Conservation (phyloP, 768 basidiomycete species). For the Boletus barrowsii region DNA sequence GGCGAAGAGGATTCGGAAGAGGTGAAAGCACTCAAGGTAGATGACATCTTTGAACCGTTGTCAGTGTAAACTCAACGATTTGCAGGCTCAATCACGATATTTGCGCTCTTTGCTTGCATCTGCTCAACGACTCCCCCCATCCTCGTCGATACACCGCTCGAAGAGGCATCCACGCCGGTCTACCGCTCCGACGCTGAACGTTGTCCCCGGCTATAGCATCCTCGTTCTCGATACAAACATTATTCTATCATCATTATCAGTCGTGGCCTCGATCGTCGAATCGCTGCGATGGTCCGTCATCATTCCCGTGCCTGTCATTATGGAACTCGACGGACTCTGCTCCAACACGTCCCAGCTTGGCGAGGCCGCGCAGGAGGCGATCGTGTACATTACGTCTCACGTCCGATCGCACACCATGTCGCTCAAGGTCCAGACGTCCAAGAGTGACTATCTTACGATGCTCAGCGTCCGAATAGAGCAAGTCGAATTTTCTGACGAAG, state of each 20-base stretch:
- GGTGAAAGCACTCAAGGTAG: conserved; percentile 78
- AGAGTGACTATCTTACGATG: conserved; percentile 88
- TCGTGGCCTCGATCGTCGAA: conserved; percentile 75
- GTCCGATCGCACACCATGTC: conserved; percentile 70
- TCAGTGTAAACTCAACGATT: conserved; percentile 5
- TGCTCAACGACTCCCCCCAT: conserved; percentile 32
- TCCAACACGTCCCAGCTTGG: conserved; percentile 64
- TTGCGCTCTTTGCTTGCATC: conserved; percentile 63
- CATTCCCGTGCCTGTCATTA: conserved; percentile 91
- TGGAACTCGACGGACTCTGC: conserved; percentile 93
- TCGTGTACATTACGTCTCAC: conserved; percentile 72
- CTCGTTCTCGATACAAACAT: conserved; percentile 96
- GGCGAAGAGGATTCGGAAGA: conserved; percentile 70
- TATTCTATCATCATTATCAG: conserved; percentile 74
- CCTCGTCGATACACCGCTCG: conserved; percentile 27
- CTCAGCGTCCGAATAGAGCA: conserved; percentile 85
- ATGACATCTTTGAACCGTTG: conserved; percentile 5
- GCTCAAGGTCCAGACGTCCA: conserved; percentile 93
- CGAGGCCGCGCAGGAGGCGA: conserved; percentile 67
- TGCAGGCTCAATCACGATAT: conserved; percentile 70
- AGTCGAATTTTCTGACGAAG: conserved; percentile 60
- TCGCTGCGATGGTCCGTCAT: conserved; percentile 82
- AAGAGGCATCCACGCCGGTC: conserved; percentile 28
- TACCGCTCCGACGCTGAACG: conserved; percentile 42
- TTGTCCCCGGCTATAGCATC: conserved; percentile 82